Conservation (phyloP, 2,329 filamentous ascomycete species). For the Colletotrichum tamarilloi region DNA sequence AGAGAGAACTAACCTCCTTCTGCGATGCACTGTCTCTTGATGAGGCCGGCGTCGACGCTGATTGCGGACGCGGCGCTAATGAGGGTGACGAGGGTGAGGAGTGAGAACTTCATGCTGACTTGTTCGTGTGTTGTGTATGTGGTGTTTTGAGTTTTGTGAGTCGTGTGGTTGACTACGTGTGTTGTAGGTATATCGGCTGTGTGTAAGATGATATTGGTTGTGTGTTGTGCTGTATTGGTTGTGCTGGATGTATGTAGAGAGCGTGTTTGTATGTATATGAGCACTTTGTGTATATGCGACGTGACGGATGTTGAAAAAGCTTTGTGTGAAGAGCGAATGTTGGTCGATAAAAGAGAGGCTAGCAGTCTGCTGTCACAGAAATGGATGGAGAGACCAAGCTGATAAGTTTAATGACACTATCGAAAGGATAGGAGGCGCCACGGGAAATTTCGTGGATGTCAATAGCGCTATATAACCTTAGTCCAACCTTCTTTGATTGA, state of each 20-base stretch:
- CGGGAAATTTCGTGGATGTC: neutral
- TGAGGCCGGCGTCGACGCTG: constrained; percentile 20
- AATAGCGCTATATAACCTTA: neutral
- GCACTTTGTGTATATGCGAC: too few relatives aligned
- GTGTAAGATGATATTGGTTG: neutral
- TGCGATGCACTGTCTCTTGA: constrained; percentile 24
- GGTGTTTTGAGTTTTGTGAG: neutral
- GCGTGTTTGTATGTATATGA: neutral
- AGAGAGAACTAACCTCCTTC: constrained; percentile 1
- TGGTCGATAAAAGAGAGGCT: neutral
- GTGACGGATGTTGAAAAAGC: neutral
- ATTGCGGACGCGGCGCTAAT: constrained; percentile 16
- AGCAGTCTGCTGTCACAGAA: neutral
- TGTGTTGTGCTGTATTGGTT: too few relatives aligned
- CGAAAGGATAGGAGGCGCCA: neutral
- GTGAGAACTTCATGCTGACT: constrained; percentile 21
- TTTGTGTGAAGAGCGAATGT: neutral
- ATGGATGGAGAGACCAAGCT: neutral
- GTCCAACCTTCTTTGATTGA: neutral
- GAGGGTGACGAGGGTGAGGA: constrained; percentile 9
- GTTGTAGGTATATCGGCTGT: neutral
- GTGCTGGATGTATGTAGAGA: neutral
- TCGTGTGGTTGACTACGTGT: neutral
- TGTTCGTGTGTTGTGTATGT: neutral
- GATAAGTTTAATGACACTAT: neutral